Evolutionary conservation across 2,329 filamentous ascomycete species (phyloP).

Genomic region (Immersiporthe knoxdaviesiana): DNA sequence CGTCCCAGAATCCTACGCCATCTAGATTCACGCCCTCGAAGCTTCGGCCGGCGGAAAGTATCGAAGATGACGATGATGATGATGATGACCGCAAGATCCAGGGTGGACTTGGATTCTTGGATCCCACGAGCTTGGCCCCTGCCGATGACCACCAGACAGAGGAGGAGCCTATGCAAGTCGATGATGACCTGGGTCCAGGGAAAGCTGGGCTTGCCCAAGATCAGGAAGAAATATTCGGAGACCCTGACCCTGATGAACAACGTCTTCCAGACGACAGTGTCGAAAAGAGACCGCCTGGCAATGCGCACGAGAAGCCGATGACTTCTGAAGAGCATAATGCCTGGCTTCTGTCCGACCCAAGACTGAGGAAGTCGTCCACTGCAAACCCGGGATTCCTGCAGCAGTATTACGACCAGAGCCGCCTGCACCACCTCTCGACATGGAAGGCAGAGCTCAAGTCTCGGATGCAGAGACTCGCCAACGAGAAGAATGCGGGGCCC

Average conservation of each 20-base stretch:
- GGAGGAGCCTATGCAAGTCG: neutral
- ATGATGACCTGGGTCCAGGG: neutral
- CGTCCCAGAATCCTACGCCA: constrained; percentile 17
- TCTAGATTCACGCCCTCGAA: constrained; percentile 29
- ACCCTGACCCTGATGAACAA: constrained; percentile 11
- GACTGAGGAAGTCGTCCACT: constrained; percentile 84
- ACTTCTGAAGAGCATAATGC: constrained; percentile 95
- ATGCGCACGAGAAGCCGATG: constrained; percentile 44
- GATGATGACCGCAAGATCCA: constrained; percentile 22
- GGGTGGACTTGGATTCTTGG: neutral
- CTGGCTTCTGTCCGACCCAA: constrained; percentile 79
- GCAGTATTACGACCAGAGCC: constrained; percentile 93
- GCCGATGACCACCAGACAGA: neutral
- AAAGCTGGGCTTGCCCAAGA: neutral
- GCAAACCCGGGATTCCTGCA: constrained; percentile 92
- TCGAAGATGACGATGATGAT: constrained; percentile 48
- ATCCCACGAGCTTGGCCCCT: neutral
- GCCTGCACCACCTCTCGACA: constrained; percentile 89
- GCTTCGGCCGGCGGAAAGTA: constrained; percentile 36
- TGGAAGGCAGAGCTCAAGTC: constrained; percentile 97
- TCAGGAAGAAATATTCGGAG: neutral
- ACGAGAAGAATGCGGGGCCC: constrained; percentile 60
- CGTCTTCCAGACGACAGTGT: too few relatives aligned
- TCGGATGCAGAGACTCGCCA: constrained; percentile 78
- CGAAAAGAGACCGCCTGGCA: neutral